A percentile compares a stretch with the other conserved stretches of the same genome.
Evolutionary conservation across 2,329 filamentous ascomycete genomes (phyloP).

Genomic region (Botryotinia narcissicola): DNA sequence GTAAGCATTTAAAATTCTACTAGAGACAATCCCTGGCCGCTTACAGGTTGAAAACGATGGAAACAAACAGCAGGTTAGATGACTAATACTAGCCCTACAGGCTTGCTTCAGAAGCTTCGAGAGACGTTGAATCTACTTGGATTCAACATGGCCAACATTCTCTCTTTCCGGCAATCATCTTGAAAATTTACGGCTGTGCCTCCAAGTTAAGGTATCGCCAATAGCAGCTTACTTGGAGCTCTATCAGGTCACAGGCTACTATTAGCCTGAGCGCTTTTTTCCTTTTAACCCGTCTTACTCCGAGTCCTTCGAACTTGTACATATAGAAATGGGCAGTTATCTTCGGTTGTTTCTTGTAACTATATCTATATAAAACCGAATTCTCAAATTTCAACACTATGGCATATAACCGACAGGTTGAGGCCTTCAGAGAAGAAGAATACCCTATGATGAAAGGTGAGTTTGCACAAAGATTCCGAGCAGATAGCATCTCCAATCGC

Average conservation of each 20-base stretch:
- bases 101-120: not conserved
- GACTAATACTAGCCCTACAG: constrained; percentile 16
- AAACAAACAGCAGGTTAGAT: constrained; percentile 4
- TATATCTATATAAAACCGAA: not conserved
- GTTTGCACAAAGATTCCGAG: constrained; percentile 18
- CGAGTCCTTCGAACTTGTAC: not conserved
- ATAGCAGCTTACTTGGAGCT: constrained; percentile 7
- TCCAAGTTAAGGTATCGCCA: not conserved
- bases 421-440: constrained; percentile 55
- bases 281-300: constrained; percentile 5
- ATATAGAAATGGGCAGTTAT: constrained; percentile 10
- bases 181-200: constrained; percentile 5
- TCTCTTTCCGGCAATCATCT: constrained; percentile 9
- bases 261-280: constrained; percentile 21
- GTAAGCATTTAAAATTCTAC: constrained; percentile 14
- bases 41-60: constrained; percentile 18
- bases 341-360: not conserved
- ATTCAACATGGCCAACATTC: constrained; percentile 13
- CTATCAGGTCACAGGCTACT: constrained; percentile 7
- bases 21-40: constrained; percentile 10
- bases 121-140: constrained; percentile 7
- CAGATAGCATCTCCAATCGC: constrained; percentile 14
- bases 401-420: constrained; percentile 57
- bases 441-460: constrained; percentile 67
- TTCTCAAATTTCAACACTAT: constrained; percentile 17